Percentiles rank a stretch among this genome's conserved stretches.
Evolutionary conservation across 2,329 filamentous ascomycete species (phyloP).

Genomic region (Penicillium palitans): DNA sequence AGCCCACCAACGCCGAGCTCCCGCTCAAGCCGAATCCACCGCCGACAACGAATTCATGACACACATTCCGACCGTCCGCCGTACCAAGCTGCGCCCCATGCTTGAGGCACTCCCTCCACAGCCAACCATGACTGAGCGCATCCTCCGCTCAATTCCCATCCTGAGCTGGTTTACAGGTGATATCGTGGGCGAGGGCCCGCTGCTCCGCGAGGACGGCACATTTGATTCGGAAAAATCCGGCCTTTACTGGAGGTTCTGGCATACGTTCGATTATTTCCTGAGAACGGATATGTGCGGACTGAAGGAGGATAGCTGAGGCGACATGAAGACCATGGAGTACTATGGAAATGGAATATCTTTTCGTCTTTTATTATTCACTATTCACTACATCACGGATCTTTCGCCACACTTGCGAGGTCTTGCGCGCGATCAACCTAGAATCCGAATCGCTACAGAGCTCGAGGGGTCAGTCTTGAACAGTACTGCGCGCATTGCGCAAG

Average conservation of each 20-base stretch:
- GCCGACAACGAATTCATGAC: conserved; percentile 51
- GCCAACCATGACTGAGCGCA: conserved; percentile 62
- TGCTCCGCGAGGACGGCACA: conserved; percentile 46
- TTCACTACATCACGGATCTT: not conserved
- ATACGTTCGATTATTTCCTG: conserved; percentile 56
- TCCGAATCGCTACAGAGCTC: not conserved
- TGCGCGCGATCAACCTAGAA: not conserved
- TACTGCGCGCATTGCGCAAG: not conserved
- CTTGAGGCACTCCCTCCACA: conserved; percentile 71
- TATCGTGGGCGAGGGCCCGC: conserved; percentile 49
- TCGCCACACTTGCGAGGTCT: not conserved
- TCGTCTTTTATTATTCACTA: not conserved
- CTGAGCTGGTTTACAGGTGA: conserved; percentile 68
- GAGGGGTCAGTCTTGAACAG: not conserved
- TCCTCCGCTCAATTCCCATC: conserved; percentile 67
- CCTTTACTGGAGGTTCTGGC: conserved; percentile 62
- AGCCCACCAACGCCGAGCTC: conserved; percentile 32
- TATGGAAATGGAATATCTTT: not conserved
- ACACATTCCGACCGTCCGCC: conserved; percentile 66
- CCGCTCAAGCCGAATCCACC: conserved; percentile 32
- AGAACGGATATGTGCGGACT: conserved; percentile 63
- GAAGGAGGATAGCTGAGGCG: conserved; percentile 50
- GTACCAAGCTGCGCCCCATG: conserved; percentile 64
- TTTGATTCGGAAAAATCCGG: conserved; percentile 70
- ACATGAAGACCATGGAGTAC: not conserved